Evolutionary conservation across 495 filamentous ascomycete genomes (phyloP), one percentile per base, ranked within the genome.

Genomic region (Xylaria venustula): DNA sequence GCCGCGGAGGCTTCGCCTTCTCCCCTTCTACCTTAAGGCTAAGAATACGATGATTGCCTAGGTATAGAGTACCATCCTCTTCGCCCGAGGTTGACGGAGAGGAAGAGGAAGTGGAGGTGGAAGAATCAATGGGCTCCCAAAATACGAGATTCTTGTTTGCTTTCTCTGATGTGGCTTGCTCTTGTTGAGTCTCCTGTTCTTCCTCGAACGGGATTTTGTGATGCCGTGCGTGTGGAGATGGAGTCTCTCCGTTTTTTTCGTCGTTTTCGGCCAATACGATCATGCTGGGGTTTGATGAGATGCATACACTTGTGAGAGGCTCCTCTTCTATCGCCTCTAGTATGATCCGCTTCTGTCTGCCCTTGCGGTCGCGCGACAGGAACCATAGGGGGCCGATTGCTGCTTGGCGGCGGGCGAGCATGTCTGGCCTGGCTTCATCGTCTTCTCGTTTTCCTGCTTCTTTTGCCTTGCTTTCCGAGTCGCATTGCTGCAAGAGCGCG

Each of bases 21-120:
- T 69, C 54, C 22, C 76, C 73, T 51, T 79, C 75, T 1, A 73
- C 68, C 60, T 74, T 75, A 28, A 77, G 56, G 1, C 9, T 51
- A 12, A 62, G 55, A 17, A 77, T 44, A 25, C 68, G 64, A 46
- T 66, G 46, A 25, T 61, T 54, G 32, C 62, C 67, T 28, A 68
- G 30, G 41, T 61, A 64, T 25, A 67, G 52, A 30, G 15, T 30
- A 1, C 20, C 46, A 34, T n/a, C 7, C 8, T 41, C 12, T 25
- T 9, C n/a, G 6, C 17, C 6, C 20, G 11, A 58, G 36, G 49
- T n/a, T n/a, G n/a, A n/a, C n/a, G n/a, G n/a, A n/a, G n/a, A n/a
- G n/a, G n/a, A n/a, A n/a, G n/a, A n/a, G n/a, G n/a, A n/a, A n/a
- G n/a, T n/a, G n/a, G n/a, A n/a, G n/a, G n/a, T n/a, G n/a, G n/a